phyloP scores from a whole-genome alignment of 176 grass and related monocot species.

The Rhipidocladum racemiflorum region DNA sequence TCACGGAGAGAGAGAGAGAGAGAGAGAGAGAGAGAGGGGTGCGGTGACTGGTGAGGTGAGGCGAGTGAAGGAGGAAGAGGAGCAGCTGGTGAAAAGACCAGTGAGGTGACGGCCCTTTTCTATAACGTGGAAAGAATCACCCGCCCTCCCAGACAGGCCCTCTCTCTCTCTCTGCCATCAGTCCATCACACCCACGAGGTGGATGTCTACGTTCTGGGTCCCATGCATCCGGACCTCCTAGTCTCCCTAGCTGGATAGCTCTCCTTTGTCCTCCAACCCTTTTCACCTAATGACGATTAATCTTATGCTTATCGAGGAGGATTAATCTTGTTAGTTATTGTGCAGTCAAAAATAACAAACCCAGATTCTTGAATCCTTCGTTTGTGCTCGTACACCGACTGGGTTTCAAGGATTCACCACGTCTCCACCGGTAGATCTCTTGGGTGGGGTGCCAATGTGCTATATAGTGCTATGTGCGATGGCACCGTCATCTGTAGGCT shows the following conservation, averaged over 20 bases:
- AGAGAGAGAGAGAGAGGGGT: too few species aligned
- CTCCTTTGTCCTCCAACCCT: not conserved
- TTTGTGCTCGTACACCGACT: too few species aligned
- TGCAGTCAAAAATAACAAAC: too few species aligned
- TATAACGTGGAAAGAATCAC: slow-evolving; percentile 12
- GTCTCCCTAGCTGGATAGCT: not conserved
- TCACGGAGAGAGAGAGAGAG: not conserved
- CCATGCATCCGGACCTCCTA: not conserved
- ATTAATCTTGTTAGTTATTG: not conserved
- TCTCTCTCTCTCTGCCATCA: not conserved
- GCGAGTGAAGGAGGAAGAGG: too few species aligned
- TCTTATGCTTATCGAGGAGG: too few species aligned
- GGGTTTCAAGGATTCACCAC: too few species aligned
- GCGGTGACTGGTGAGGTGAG: not conserved
- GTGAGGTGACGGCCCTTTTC: slow-evolving; percentile 41
- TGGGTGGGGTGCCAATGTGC: too few species aligned
- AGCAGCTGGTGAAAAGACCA: slow-evolving; percentile 36
- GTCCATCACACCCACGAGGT: slow-evolving; percentile 38
- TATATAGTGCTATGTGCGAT: not conserved
- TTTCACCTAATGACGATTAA: not conserved
- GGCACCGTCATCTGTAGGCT: not conserved
- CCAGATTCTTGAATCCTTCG: too few species aligned
- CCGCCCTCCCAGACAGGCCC: not conserved
- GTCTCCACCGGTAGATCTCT: too few species aligned
- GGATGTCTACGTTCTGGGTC: slow-evolving; percentile 38